A percentile compares a stretch with the other conserved stretches of the same genome.
Conservation (phyloP, 1,284 basidiomycete genomes). For the Marasmius fiardii region DNA sequence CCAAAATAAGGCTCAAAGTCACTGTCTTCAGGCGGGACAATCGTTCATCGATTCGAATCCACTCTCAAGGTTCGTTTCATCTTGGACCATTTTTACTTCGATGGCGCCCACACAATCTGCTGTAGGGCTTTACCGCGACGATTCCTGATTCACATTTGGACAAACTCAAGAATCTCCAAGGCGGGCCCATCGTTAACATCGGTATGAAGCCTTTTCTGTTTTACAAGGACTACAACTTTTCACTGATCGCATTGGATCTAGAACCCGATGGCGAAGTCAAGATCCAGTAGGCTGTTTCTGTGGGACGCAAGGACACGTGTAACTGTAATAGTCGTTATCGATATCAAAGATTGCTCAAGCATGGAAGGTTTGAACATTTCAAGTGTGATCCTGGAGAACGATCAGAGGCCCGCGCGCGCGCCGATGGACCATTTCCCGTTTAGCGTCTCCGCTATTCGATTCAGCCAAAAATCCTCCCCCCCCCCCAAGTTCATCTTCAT, state of each 20-base stretch:
- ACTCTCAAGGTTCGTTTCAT: constrained; percentile 27
- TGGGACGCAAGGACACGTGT: no score
- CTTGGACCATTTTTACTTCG: neutral
- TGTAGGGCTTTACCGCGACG: constrained; percentile 52
- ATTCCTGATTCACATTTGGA: constrained; percentile 38
- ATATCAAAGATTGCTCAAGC: no score
- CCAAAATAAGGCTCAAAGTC: neutral
- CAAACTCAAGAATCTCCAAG: constrained; percentile 34
- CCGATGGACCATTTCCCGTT: no score
- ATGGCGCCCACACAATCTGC: neutral
- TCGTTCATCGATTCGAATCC: constrained; percentile 36
- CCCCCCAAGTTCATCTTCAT: no score
- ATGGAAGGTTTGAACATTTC: no score
- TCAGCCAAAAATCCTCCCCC: no score
- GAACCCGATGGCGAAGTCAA: constrained; percentile 46
- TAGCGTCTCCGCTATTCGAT: no score
- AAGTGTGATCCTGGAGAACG: no score
- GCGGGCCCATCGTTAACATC: constrained; percentile 46
- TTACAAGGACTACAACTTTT: neutral
- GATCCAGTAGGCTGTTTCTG: constrained; percentile 35
- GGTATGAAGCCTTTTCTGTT: constrained; percentile 33
- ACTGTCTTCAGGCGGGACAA: constrained; percentile 37
- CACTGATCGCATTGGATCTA: constrained; percentile 18
- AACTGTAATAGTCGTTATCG: no score
- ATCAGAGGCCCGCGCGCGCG: no score